These are phyloP conservation scores for Zoysia japonica DNA, from an alignment of 176 grass and related monocot genomes.

Conservation along the genomic window DNA sequence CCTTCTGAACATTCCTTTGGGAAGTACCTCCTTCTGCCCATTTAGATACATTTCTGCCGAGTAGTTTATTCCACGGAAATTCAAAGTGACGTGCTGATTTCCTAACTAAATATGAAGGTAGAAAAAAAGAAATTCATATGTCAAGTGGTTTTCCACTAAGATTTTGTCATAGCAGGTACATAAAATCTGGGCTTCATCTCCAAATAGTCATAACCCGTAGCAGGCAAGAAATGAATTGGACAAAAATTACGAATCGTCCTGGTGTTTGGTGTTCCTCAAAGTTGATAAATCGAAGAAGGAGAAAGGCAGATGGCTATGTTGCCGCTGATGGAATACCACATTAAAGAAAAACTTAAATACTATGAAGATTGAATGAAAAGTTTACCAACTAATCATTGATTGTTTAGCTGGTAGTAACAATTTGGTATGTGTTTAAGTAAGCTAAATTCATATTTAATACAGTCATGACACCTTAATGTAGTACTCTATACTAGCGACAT, in stretches of 20 bases:
- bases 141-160: conserved; percentile 17
- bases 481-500: neutral
- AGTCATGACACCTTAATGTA: neutral
- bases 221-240: conserved; percentile 14
- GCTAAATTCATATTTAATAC: neutral
- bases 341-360: conserved; percentile 12
- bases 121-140: neutral
- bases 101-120: conserved; percentile 51
- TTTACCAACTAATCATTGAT: neutral
- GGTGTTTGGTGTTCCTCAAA: conserved; percentile 10
- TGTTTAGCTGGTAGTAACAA: neutral
- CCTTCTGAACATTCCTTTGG: conserved; percentile 96
- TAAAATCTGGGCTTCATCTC: neutral
- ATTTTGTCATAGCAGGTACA: conserved; percentile 3
- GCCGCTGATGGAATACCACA: neutral
- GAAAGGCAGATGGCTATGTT: neutral
- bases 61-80: conserved; percentile 96
- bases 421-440: conserved; percentile 11
- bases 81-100: conserved; percentile 79
- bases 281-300: conserved; percentile 17
- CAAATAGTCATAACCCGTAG: neutral
- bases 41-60: conserved; percentile 90
- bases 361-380: conserved; percentile 19
- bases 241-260: conserved; percentile 17
- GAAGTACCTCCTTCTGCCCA: conserved; percentile 75